Base-by-base conservation (phyloP, 179 eudicot genomes). In the Carnegiea gigantea region DNA sequence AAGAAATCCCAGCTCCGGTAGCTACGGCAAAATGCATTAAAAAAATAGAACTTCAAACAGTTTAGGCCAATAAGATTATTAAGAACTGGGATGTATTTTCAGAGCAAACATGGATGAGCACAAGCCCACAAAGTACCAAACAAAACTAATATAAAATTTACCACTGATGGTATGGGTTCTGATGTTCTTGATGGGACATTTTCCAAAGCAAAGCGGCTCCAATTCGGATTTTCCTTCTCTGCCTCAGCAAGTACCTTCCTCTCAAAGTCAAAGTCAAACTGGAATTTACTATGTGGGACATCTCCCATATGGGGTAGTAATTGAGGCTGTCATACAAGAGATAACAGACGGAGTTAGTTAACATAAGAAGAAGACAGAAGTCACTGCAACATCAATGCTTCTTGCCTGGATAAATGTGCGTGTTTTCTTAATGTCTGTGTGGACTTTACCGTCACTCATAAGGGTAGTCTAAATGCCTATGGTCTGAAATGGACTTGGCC, bases 251-350 rank as follows among this genome's bases (percentile, higher is more conserved):
- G 88, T 83, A 94, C 85, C 88, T 89, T 96, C 86, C 85, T 92
- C 85, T 96, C 99, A 40, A 94, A 83, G 24, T 92, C 96, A 82
- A 96, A 94, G 82, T 96, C 98, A 74, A 92, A 94, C 71, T 91
- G 93, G 82, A 93, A 96, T 78, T 89, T 92, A 86, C 99, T 92
- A 46, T 89, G 89, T 24, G 99, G 97, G 82, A 96, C 88, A 70
- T 96, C 99, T 76, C 93, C 95, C 84, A 88, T 81, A 28, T 92
- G 96, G 82, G 95, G 95, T 70, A 90, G 82, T 85, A 96, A 71
- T 70, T 86, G 93, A 86, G 99, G 98, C 99, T 96, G 75, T 73
- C 83, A 36, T 30, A 83, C 79, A 85, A 67, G n/a, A 33, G 23
- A 64, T 20, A 70, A 30, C 10, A 36, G 33, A 18, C 11, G 18